These are phyloP conservation scores for Dunaliella primolecta DNA, from an alignment of 139 green algal genomes.

Conservation along the genomic window DNA sequence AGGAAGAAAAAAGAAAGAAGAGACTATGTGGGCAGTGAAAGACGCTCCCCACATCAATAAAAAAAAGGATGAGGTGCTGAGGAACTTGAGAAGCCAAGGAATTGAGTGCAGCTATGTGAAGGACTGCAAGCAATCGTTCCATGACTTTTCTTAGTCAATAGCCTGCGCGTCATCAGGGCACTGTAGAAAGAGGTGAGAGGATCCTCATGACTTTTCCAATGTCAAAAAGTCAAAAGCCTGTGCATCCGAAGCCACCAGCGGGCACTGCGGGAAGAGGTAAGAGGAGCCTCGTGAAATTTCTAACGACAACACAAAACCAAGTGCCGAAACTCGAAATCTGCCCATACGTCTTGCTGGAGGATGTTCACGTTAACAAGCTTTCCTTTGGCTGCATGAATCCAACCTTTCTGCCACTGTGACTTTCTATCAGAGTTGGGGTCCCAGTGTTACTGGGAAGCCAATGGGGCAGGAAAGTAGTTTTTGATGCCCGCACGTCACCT, in stretches of 20 bases:
- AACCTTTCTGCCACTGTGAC: too few species aligned
- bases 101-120: neutral
- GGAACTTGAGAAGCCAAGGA: neutral
- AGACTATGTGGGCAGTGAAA: too few species aligned
- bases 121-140: neutral
- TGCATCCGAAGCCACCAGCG: neutral
- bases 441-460: too few species aligned
- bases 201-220: too few species aligned
- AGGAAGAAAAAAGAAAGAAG: too few species aligned
- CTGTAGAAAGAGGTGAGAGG: neutral
- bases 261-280: neutral
- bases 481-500: too few species aligned
- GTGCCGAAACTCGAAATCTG: neutral
- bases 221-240: too few species aligned
- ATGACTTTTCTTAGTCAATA: neutral
- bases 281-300: neutral
- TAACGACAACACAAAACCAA: neutral
- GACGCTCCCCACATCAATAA: too few species aligned
- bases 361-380: neutral
- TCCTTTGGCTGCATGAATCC: too few species aligned
- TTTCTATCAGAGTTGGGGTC: too few species aligned
- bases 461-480: too few species aligned
- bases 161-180: neutral
- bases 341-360: neutral
- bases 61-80: too few species aligned